These are phyloP conservation scores for Penicillium sumatraense DNA, from an alignment of 2,329 filamentous ascomycete genomes.

Conservation along the genomic window DNA sequence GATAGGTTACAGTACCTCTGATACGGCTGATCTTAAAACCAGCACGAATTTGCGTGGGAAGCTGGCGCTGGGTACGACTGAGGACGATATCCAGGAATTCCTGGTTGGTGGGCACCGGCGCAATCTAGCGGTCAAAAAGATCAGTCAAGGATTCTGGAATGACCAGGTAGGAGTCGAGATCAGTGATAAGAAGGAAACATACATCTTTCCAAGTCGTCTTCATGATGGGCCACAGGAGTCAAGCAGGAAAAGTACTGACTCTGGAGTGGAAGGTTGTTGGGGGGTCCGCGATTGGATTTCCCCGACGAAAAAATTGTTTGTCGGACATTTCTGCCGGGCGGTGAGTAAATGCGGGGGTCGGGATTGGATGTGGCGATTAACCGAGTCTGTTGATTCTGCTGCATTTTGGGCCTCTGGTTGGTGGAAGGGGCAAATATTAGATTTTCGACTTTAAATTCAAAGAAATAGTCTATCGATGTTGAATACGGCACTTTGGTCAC, in stretches of 20 bases:
- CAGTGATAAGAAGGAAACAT: slow-evolving; percentile 22
- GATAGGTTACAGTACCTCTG: slow-evolving; percentile 53
- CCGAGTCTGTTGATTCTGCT: slow-evolving; percentile 11
- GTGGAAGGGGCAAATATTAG: neutral
- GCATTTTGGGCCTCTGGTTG: neutral
- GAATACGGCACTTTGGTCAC: too few species aligned
- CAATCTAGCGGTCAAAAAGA: slow-evolving; percentile 60
- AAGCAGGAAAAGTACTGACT: slow-evolving; percentile 27
- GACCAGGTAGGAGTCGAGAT: neutral
- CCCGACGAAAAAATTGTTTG: slow-evolving; percentile 31
- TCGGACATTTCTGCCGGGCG: slow-evolving; percentile 31
- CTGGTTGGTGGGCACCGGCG: slow-evolving; percentile 86
- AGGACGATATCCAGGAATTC: slow-evolving; percentile 98
- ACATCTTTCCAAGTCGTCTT: slow-evolving; percentile 66
- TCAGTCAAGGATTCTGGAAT: slow-evolving; percentile 28
- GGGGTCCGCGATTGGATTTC: slow-evolving; percentile 25
- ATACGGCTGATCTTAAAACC: slow-evolving; percentile 97
- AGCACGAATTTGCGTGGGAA: slow-evolving; percentile 93
- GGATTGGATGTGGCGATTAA: slow-evolving; percentile 25
- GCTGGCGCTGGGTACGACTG: slow-evolving; percentile 85
- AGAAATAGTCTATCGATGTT: too few species aligned
- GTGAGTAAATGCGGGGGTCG: slow-evolving; percentile 22
- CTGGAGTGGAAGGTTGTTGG: slow-evolving; percentile 31
- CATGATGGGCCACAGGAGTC: slow-evolving; percentile 50
- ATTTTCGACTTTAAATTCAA: neutral